These are phyloP conservation scores for Triticum turgidum DNA, from an alignment of 176 grass and related monocot genomes.

Conservation along the genomic window DNA sequence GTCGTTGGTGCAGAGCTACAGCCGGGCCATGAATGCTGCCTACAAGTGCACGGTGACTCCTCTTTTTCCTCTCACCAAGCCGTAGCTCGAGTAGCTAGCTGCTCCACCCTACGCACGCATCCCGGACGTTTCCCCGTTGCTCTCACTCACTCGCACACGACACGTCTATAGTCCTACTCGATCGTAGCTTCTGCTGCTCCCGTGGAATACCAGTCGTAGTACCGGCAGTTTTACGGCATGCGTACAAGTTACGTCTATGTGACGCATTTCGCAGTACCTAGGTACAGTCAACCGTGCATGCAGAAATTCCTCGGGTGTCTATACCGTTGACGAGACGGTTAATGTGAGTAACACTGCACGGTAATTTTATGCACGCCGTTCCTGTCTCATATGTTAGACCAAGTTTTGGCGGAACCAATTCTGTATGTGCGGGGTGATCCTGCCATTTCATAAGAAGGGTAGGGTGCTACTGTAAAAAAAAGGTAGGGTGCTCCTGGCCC, in stretches of 20 bases:
- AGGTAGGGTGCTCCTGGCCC: too few species aligned
- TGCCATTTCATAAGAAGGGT: too few species aligned
- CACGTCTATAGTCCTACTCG: not conserved
- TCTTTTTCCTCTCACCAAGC: conserved; percentile 26
- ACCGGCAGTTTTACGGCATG: not conserved
- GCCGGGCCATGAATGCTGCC: conserved; percentile 21
- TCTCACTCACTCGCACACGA: not conserved
- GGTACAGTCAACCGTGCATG: not conserved
- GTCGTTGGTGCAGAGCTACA: not conserved
- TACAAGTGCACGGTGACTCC: conserved; percentile 13
- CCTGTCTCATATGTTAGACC: not conserved
- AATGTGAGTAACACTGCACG: not conserved
- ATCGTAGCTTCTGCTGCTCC: not conserved
- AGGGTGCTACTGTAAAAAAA: too few species aligned
- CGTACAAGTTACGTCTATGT: conserved; percentile 18
- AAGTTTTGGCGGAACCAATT: not conserved
- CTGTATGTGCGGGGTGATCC: not conserved
- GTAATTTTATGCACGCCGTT: conserved; percentile 22
- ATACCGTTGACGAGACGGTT: not conserved
- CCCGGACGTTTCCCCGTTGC: not conserved
- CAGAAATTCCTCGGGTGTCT: not conserved
- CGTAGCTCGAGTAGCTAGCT: not conserved
- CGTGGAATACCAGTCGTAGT: not conserved
- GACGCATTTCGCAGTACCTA: not conserved
- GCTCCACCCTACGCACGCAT: not conserved